Base-by-base conservation (phyloP, 1,284 basidiomycete species). In the Dichomitus squalens region DNA sequence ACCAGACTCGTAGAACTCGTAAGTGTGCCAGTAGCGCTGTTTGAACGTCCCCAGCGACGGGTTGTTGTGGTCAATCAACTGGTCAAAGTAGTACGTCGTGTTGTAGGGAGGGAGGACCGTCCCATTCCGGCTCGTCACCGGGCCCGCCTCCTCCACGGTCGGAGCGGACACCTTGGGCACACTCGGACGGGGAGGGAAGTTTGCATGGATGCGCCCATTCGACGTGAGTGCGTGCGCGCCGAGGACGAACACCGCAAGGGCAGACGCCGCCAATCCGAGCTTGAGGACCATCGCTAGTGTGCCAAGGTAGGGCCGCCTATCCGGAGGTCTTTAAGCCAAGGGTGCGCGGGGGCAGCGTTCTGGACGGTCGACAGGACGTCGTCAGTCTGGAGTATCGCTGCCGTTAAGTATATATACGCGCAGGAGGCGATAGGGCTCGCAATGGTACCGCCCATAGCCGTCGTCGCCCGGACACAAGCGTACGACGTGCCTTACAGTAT, bases 1-100 rank as follows among this genome's bases (percentile, higher is more conserved):
- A 83, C 84, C 84, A 44, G 71, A 58, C 66, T 84, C 75, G 64
- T 87, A 89, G 66, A 77, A 86, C 67, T 87, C 82, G 68, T 75
- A 85, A 38, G 83, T 81, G 62, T 81, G 78, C 85, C 85, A 89
- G 72, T 79, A 91, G 35, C 88, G 79, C 70, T 91, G 89, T 69
- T 84, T 76, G 72, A 91, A 91, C 6, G 87, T 91, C n/a, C 88
- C 89, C n/a, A 83, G 73, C n/a, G 75, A 74, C 6, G 87, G 84
- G 55, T 88, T 79, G 57, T 75, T 82, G 70, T 90, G 89, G 72
- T 91, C 88, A 53, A 90, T 86, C 59, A 90, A 73, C 68, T 90
- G 88, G 64, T 84, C 83, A 64, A 90, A 91, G 62, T 73, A 74
- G 71, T 87, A 90, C 2, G 79, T 78, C 49, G 69, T 70, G 64